Evolutionary conservation across 371 early-diverging fungal species (phyloP).

Genomic region (Synchytrium microbalum): DNA sequence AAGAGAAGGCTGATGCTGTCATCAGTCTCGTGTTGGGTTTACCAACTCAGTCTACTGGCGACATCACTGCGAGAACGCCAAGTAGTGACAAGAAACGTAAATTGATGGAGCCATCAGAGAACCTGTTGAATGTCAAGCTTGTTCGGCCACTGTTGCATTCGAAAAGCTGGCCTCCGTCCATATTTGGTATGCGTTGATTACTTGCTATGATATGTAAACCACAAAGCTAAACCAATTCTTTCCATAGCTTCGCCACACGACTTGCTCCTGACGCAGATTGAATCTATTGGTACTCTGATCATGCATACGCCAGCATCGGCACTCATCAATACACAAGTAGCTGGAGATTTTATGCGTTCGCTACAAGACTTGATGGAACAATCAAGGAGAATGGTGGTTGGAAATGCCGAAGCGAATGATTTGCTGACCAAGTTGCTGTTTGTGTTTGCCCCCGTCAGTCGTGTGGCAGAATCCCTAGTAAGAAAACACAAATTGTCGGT

Average conservation of each 20-base stretch:
- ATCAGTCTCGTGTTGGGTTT: slow-evolving; percentile 6
- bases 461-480: slow-evolving; percentile 49
- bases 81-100: neutral
- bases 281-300: slow-evolving; percentile 28
- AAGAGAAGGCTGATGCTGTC: slow-evolving; percentile 9
- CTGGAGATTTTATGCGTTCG: slow-evolving; percentile 42
- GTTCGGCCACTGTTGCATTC: slow-evolving; percentile 22
- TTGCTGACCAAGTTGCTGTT: slow-evolving; percentile 46
- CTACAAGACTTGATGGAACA: slow-evolving; percentile 46
- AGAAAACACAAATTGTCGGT: no score
- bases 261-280: slow-evolving; percentile 26
- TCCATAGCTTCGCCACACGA: slow-evolving; percentile 31
- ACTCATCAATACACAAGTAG: slow-evolving; percentile 28
- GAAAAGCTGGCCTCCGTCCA: slow-evolving; percentile 43
- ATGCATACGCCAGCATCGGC: slow-evolving; percentile 28
- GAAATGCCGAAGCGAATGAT: slow-evolving; percentile 46
- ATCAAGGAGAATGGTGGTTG: slow-evolving; percentile 42
- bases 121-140: neutral
- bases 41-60: neutral
- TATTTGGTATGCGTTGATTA: slow-evolving; percentile 18
- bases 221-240: neutral
- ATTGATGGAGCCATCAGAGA: neutral
- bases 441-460: slow-evolving; percentile 50
- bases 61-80: neutral
- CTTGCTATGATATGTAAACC: neutral